Conservation (phyloP, 2,329 filamentous ascomycete genomes). For the Calycina herbarum region DNA sequence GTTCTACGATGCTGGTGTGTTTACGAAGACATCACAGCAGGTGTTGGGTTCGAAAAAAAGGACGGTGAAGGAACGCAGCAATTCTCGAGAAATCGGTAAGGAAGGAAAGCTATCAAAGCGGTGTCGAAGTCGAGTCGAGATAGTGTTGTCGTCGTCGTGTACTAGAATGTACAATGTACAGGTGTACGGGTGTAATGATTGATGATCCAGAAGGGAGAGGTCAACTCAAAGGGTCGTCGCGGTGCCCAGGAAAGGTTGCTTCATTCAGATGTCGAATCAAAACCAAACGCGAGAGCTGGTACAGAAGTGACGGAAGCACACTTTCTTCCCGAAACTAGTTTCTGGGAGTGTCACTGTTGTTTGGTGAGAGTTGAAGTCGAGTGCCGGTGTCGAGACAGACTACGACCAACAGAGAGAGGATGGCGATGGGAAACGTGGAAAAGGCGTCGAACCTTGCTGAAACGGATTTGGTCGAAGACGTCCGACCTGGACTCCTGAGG, state of each 20-base stretch:
- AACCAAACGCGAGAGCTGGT: background rate
- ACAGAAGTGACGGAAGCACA: background rate
- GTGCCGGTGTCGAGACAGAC: background rate
- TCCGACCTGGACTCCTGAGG: background rate
- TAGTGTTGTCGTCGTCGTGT: background rate
- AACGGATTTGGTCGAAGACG: constrained; percentile 3
- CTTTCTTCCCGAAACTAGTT: background rate
- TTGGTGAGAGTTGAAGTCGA: background rate
- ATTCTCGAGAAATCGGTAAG: constrained; percentile 11
- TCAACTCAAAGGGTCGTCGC: constrained; percentile 24
- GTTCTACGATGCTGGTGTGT: constrained; percentile 18
- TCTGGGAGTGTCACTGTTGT: constrained; percentile 1
- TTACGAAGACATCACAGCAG: constrained; percentile 31
- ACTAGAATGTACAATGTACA: background rate
- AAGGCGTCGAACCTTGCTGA: constrained; percentile 2
- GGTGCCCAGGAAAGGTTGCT: constrained; percentile 10
- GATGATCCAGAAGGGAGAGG: constrained; percentile 15
- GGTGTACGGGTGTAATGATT: background rate
- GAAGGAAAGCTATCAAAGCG: constrained; percentile 33
- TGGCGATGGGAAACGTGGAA: background rate
- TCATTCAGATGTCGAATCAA: constrained; percentile 5
- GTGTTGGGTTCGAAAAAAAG: background rate
- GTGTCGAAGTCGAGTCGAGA: constrained; percentile 17
- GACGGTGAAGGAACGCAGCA: background rate
- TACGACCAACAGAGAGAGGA: background rate